A percentile compares a stretch with the other conserved stretches of the same genome.
phyloP scores from a whole-genome alignment of 176 grass and related monocot genomes.

The Tillandsia leiboldiana region DNA sequence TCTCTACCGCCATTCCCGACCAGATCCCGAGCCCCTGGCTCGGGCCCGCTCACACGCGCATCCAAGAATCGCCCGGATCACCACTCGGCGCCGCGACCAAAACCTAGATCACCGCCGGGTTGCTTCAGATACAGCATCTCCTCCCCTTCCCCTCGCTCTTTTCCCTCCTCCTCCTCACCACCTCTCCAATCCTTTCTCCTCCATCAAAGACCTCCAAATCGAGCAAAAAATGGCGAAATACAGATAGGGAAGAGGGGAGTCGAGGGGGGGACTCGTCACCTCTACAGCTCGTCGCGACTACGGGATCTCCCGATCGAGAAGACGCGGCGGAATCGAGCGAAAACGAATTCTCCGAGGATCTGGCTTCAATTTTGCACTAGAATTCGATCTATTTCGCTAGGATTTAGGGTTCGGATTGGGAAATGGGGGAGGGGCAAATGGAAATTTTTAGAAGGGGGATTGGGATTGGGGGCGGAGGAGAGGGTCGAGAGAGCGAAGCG shows the following conservation, averaged over 20 bases:
- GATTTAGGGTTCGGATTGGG: neutral
- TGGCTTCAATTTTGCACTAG: neutral
- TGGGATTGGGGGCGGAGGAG: neutral
- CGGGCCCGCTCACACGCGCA: conserved; percentile 20
- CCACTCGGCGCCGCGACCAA: conserved; percentile 1
- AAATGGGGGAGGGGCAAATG: too few species aligned
- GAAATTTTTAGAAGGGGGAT: neutral
- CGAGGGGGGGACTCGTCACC: too few species aligned
- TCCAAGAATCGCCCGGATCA: conserved; percentile 5
- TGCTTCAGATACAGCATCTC: conserved; percentile 15
- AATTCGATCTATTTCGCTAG: neutral
- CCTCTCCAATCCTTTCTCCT: neutral
- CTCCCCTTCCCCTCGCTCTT: neutral
- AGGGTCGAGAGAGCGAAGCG: neutral
- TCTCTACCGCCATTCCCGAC: conserved; percentile 13
- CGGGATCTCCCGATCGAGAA: neutral
- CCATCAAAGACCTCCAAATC: neutral
- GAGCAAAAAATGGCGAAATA: neutral
- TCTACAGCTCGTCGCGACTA: too few species aligned
- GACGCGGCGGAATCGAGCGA: neutral
- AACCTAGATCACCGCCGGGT: conserved; percentile 7
- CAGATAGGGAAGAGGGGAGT: neutral
- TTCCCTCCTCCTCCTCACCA: neutral
- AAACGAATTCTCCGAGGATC: neutral
- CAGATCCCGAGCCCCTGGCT: conserved; percentile 25